Evolutionary conservation across 805 yeast genomes (phyloP).

Genomic region (Candida cerambycidarum): DNA sequence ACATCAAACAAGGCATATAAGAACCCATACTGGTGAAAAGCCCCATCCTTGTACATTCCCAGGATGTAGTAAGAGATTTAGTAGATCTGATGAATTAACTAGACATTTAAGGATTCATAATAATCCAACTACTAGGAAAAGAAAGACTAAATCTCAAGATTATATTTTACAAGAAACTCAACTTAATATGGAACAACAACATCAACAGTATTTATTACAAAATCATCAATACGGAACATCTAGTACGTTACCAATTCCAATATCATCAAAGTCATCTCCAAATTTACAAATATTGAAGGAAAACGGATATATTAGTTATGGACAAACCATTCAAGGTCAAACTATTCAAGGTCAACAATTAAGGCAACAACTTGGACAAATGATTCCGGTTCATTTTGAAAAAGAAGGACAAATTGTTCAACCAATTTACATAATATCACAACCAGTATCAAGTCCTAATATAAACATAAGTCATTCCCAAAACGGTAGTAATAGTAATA

Average conservation of each 20-base stretch:
- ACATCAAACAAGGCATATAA: constrained; percentile 87
- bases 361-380: constrained; percentile 5
- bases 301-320: constrained; percentile 6
- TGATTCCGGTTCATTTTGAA: constrained; percentile 31
- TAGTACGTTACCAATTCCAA: not conserved
- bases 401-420: constrained; percentile 32
- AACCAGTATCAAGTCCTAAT: constrained; percentile 7
- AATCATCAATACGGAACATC: constrained; percentile 8
- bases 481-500: constrained; percentile 6
- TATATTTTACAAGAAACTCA: constrained; percentile 8
- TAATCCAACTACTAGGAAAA: constrained; percentile 49
- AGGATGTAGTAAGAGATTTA: constrained; percentile 78
- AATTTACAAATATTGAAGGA: constrained; percentile 1
- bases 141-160: constrained; percentile 27
- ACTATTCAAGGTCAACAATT: constrained; percentile 8
- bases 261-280: constrained; percentile 8
- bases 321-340: constrained; percentile 4
- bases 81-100: constrained; percentile 82
- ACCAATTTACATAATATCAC: constrained; percentile 35
- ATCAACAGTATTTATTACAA: constrained; percentile 8
- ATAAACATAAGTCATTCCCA: constrained; percentile 9
- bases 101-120: constrained; percentile 81
- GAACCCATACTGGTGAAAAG: constrained; percentile 93
- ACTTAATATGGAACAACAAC: constrained; percentile 11
- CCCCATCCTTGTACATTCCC: constrained; percentile 85